Evolutionary conservation across 2,329 filamentous ascomycete species (phyloP).

Genomic region (Talaromyces marneffei): DNA sequence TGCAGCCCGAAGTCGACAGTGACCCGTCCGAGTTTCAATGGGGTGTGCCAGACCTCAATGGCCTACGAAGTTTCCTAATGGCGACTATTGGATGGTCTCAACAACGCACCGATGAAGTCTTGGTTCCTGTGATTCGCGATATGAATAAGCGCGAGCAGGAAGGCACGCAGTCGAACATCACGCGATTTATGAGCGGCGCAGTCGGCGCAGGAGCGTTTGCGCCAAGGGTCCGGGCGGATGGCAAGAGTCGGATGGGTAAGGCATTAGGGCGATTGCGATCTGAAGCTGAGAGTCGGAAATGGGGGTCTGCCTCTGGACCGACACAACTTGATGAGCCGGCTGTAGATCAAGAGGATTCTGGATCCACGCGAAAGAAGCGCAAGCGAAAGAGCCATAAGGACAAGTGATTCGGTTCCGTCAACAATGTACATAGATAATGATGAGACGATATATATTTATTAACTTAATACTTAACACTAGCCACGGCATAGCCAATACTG

Average conservation of each 20-base stretch:
- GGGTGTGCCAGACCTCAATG: slow-evolving; percentile 90
- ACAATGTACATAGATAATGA: background rate
- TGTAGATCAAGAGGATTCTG: background rate
- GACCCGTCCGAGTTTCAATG: slow-evolving; percentile 79
- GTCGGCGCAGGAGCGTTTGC: slow-evolving; percentile 58
- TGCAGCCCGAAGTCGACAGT: slow-evolving; percentile 77
- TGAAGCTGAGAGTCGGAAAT: slow-evolving; percentile 39
- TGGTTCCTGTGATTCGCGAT: slow-evolving; percentile 90
- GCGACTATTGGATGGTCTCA: slow-evolving; percentile 85
- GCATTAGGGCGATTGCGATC: slow-evolving; percentile 64
- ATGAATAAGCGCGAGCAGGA: slow-evolving; percentile 86
- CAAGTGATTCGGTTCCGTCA: background rate
- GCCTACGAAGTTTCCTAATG: slow-evolving; percentile 79
- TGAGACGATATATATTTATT: background rate
- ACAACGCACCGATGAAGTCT: slow-evolving; percentile 88
- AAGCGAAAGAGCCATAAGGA: background rate
- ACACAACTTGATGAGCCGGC: background rate
- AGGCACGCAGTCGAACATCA: slow-evolving; percentile 94
- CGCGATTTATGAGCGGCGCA: slow-evolving; percentile 76
- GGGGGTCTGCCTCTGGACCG: background rate
- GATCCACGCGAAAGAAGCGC: background rate
- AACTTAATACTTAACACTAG: too few species aligned
- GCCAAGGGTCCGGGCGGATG: slow-evolving; percentile 57
- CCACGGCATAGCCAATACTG: background rate
- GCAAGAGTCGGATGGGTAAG: slow-evolving; percentile 68